A percentile compares a stretch with the other conserved stretches of the same genome.
Evolutionary conservation across 1,284 basidiomycete species (phyloP).

Genomic region (Sanguinoderma infundibulare): DNA sequence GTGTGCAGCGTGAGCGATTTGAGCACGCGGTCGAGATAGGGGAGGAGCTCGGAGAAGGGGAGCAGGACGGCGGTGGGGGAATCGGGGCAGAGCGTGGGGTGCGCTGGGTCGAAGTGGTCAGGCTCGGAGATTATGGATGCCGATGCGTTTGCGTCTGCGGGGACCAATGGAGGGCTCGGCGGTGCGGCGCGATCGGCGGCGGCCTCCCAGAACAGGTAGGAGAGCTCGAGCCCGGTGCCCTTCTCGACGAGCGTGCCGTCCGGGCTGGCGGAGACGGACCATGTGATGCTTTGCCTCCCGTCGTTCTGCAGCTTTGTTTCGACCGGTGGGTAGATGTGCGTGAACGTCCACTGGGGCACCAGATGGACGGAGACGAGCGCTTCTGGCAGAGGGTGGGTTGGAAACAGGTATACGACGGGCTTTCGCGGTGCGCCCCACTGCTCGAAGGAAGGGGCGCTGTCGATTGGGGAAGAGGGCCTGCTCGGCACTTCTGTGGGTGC

Average conservation of each 20-base stretch:
- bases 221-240: neutral
- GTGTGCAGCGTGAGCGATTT: slow-evolving; percentile 41
- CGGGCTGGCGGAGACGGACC: slow-evolving; percentile 12
- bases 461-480: neutral
- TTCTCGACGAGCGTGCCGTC: slow-evolving; percentile 4
- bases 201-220: slow-evolving; percentile 40
- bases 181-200: neutral
- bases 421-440: slow-evolving; percentile 1
- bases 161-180: neutral
- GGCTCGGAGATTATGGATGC: neutral
- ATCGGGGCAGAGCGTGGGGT: neutral
- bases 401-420: slow-evolving; percentile 11
- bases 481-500: neutral
- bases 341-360: slow-evolving; percentile 13
- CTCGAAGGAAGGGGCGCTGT: neutral
- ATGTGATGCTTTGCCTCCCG: slow-evolving; percentile 25
- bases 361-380: slow-evolving; percentile 1
- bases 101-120: slow-evolving; percentile 4
- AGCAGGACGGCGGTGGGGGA: slow-evolving; percentile 31
- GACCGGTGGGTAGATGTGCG: slow-evolving; percentile 9
- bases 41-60: slow-evolving; percentile 30
- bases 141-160: neutral
- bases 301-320: neutral
- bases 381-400: neutral
- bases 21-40: slow-evolving; percentile 42